phyloP scores from a whole-genome alignment of 2,329 filamentous ascomycete species.

The Colletotrichum sp. region DNA sequence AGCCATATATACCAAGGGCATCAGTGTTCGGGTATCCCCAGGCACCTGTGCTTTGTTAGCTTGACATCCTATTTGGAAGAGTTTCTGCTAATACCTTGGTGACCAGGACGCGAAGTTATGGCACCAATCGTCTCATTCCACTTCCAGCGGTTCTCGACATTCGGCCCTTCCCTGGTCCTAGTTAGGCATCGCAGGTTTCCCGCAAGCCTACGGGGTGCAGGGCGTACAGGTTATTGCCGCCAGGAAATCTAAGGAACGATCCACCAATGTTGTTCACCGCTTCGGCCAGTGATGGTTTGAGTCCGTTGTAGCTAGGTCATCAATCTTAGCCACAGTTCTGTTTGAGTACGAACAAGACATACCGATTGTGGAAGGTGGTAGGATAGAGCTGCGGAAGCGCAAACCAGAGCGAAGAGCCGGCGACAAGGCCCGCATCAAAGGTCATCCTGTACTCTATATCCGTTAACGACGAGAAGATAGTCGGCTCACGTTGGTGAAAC shows the following conservation, averaged over 20 bases:
- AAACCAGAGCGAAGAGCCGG: background rate
- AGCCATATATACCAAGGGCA: background rate
- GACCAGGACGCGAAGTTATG: background rate
- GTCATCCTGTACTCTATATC: background rate
- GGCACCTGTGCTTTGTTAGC: background rate
- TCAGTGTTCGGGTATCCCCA: background rate
- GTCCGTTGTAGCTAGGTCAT: background rate
- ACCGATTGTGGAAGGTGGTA: background rate
- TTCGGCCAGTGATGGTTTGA: background rate
- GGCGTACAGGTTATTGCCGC: background rate
- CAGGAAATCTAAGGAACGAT: background rate
- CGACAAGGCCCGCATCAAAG: background rate
- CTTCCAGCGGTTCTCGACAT: background rate
- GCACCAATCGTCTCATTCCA: background rate
- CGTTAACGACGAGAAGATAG: background rate
- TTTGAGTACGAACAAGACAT: background rate
- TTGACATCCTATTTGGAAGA: background rate
- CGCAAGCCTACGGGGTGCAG: background rate
- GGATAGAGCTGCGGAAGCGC: background rate
- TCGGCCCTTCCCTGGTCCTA: background rate
- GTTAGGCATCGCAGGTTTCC: background rate
- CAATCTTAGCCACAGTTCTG: background rate
- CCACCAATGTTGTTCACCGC: background rate
- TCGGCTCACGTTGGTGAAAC: background rate
- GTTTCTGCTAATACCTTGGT: background rate